A percentile compares a stretch with the other conserved stretches of the same genome.
phyloP scores from a whole-genome alignment of 495 filamentous ascomycete genomes.

The Pyronema domesticum region DNA sequence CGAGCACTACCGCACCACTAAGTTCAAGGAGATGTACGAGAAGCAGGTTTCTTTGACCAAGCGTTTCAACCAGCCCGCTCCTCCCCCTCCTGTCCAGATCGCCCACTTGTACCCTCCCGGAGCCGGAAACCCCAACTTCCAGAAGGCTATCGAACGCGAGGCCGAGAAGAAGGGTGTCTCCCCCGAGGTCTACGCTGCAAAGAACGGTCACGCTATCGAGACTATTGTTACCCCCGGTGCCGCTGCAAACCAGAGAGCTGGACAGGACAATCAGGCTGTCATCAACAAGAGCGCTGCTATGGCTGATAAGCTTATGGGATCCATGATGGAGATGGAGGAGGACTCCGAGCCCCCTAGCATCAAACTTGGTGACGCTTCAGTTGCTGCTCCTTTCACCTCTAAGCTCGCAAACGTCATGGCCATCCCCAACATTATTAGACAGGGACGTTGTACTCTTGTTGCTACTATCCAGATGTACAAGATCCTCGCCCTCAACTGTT shows the following conservation, averaged over 20 bases:
- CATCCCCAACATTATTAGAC: conserved; percentile 94
- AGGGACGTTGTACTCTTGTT: conserved; percentile 90
- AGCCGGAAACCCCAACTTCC: conserved; percentile 80
- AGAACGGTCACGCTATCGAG: conserved; percentile 31
- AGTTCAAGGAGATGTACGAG: conserved; percentile 98
- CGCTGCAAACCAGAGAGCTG: conserved; percentile 45
- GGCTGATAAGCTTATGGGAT: conserved; percentile 69
- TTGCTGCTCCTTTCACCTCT: conserved; percentile 92
- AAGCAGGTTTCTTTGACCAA: conserved; percentile 83
- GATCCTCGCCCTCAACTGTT: conserved; percentile 91
- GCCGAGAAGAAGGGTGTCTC: conserved; percentile 49
- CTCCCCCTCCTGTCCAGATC: conserved; percentile 75
- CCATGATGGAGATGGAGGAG: conserved; percentile 83
- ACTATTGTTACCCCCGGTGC: conserved; percentile 55
- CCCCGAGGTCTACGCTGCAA: conserved; percentile 26
- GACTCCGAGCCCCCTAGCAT: conserved; percentile 86
- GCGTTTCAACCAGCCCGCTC: conserved; percentile 76
- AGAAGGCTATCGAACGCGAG: conserved; percentile 78
- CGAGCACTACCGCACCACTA: conserved; percentile 79
- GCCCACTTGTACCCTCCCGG: conserved; percentile 91
- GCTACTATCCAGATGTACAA: conserved; percentile 99
- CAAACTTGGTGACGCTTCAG: conserved; percentile 93
- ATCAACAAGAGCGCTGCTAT: conserved; percentile 53
- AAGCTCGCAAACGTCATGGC: conserved; percentile 94
- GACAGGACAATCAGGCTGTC: conserved; percentile 41